Conservation (phyloP, 2,329 filamentous ascomycete species). For the Shiraia bambusicola region DNA sequence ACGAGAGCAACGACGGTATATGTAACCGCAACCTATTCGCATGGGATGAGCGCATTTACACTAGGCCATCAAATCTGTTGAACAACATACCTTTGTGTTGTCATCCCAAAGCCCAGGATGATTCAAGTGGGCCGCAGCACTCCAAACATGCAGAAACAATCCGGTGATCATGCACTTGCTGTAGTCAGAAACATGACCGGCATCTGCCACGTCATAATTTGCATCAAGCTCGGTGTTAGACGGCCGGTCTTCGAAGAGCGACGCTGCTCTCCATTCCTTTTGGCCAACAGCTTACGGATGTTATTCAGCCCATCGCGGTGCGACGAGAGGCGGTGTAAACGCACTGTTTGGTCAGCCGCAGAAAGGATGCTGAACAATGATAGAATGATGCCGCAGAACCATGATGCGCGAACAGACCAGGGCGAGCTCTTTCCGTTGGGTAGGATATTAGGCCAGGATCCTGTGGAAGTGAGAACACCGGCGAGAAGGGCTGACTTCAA, state of each 20-base stretch:
- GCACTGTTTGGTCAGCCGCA: conserved; percentile 47
- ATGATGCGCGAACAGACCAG: conserved; percentile 46
- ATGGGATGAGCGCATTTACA: background rate
- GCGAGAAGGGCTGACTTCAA: conserved; percentile 42
- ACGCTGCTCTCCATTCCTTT: conserved; percentile 22
- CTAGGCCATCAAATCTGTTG: background rate
- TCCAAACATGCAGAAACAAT: conserved; percentile 45
- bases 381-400: conserved; percentile 51
- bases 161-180: conserved; percentile 42
- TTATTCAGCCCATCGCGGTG: conserved; percentile 43
- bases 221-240: conserved; percentile 26
- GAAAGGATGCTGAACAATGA: conserved; percentile 54
- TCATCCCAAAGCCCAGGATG: conserved; percentile 33
- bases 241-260: conserved; percentile 21
- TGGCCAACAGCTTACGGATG: conserved; percentile 41
- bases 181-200: conserved; percentile 41
- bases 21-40: conserved; percentile 21
- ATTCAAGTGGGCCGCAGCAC: conserved; percentile 28
- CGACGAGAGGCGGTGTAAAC: conserved; percentile 46
- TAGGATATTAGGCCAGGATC: conserved; percentile 48
- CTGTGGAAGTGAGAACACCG: conserved; percentile 47
- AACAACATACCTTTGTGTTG: conserved; percentile 29
- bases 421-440: conserved; percentile 41
- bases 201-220: conserved; percentile 44
- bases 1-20: conserved; percentile 20